A percentile compares a stretch with the other conserved stretches of the same genome.
Evolutionary conservation across 331 rosid genomes (phyloP).

Genomic region (Rhamnella rubrinervis): DNA sequence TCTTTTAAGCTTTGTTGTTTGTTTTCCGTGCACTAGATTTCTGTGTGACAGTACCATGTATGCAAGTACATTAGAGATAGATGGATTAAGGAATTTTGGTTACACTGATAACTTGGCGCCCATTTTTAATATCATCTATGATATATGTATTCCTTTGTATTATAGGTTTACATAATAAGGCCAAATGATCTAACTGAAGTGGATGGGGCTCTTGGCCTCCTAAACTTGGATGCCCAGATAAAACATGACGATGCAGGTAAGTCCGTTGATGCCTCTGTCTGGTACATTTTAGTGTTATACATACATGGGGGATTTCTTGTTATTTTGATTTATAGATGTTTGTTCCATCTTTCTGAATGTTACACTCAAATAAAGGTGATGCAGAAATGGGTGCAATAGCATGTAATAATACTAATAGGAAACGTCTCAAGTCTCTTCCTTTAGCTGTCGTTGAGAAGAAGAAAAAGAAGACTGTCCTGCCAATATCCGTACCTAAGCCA

Average conservation of each 20-base stretch:
- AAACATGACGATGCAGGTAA: conserved; percentile 56
- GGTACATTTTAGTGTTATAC: conserved; percentile 13
- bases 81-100: neutral
- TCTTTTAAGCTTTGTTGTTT: no score
- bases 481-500: conserved; percentile 32
- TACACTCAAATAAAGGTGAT: conserved; percentile 40
- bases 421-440: conserved; percentile 34
- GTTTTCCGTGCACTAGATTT: no score
- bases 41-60: no score
- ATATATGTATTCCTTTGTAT: conserved; percentile 2
- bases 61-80: neutral
- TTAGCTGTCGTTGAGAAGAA: conserved; percentile 39
- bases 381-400: conserved; percentile 20
- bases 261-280: conserved; percentile 23
- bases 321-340: neutral
- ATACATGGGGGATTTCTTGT: neutral
- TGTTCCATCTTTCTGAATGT: conserved; percentile 22
- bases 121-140: neutral
- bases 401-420: conserved; percentile 40
- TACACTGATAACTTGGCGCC: neutral
- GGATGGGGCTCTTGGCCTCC: conserved; percentile 56
- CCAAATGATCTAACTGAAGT: conserved; percentile 50
- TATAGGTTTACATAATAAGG: conserved; percentile 67
- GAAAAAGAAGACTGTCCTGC: conserved; percentile 31
- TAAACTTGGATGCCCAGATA: conserved; percentile 41